These are phyloP conservation scores for Porphyrellus cyaneotinctus DNA, from an alignment of 768 basidiomycete genomes.

Conservation along the genomic window DNA sequence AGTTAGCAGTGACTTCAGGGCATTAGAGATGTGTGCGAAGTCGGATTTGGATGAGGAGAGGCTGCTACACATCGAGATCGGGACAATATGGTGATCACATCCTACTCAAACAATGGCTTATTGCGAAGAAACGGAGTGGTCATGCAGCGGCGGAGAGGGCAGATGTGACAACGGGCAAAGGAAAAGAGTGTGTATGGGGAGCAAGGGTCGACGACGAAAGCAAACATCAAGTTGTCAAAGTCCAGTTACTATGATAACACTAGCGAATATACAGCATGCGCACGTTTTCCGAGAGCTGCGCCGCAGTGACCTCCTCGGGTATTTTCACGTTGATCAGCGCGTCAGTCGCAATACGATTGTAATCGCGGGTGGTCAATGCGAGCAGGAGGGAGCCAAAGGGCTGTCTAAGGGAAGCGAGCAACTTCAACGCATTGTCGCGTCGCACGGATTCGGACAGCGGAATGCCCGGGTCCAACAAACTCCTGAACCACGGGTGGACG, in stretches of 20 bases:
- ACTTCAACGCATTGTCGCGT: neutral
- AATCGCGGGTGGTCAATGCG: neutral
- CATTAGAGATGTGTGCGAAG: too few species aligned
- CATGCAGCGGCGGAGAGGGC: too few species aligned
- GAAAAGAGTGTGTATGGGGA: too few species aligned
- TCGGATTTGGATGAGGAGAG: too few species aligned
- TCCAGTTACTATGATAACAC: neutral
- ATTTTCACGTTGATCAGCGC: constrained; percentile 2
- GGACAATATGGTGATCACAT: too few species aligned
- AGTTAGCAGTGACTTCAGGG: too few species aligned
- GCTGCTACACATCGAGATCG: too few species aligned
- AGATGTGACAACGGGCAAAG: too few species aligned
- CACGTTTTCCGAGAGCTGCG: constrained; percentile 1
- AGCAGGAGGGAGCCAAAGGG: constrained; percentile 18
- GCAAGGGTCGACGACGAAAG: neutral
- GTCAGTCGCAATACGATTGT: constrained; percentile 12
- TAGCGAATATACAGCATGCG: constrained; percentile 10
- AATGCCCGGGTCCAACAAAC: neutral
- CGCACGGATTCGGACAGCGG: neutral
- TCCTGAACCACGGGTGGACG: constrained; percentile 15
- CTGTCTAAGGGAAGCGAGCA: constrained; percentile 6
- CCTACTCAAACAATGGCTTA: too few species aligned
- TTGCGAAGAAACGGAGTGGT: too few species aligned
- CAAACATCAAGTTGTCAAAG: neutral
- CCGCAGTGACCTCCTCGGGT: constrained; percentile 3